phyloP scores from a whole-genome alignment of 2,329 filamentous ascomycete genomes.

The Cytospora mali region DNA sequence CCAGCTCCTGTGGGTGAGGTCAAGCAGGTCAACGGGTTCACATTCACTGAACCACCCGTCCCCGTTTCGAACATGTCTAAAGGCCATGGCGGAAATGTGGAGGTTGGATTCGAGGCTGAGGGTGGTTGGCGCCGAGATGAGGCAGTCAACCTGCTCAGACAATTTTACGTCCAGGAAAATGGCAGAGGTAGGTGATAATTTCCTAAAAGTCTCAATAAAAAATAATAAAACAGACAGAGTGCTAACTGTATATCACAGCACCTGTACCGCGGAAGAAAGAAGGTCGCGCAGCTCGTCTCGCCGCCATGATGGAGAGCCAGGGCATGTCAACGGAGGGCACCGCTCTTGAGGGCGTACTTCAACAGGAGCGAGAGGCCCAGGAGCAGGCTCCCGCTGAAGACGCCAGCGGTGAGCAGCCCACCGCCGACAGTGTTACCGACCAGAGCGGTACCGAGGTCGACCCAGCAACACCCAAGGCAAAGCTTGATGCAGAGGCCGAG shows the following conservation, averaged over 20 bases:
- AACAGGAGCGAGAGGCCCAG: conserved; percentile 26
- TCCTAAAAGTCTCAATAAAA: background rate
- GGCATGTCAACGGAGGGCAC: conserved; percentile 33
- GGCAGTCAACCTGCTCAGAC: conserved; percentile 85
- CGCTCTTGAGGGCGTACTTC: conserved; percentile 27
- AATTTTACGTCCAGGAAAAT: conserved; percentile 98
- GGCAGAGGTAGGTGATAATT: conserved; percentile 67
- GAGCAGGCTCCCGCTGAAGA: conserved; percentile 19
- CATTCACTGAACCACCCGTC: conserved; percentile 25
- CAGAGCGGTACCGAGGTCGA: conserved; percentile 1
- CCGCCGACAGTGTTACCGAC: background rate
- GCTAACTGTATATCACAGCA: conserved; percentile 37
- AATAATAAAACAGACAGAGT: too few relatives aligned
- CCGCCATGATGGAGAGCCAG: conserved; percentile 54
- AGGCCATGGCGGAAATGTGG: conserved; percentile 69
- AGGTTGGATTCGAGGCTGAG: conserved; percentile 78
- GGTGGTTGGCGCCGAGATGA: conserved; percentile 90
- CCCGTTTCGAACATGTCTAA: conserved; percentile 35
- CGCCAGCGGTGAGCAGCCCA: conserved; percentile 5
- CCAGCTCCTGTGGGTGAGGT: conserved; percentile 17
- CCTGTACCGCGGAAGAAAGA: conserved; percentile 59
- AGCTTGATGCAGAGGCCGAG: conserved; percentile 8
- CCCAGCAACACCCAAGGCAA: conserved; percentile 4
- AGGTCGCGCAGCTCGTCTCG: conserved; percentile 55
- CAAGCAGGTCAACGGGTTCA: conserved; percentile 24